These are phyloP conservation scores for Daedaleopsis sinensis DNA, from an alignment of 768 basidiomycete genomes.

Conservation along the genomic window DNA sequence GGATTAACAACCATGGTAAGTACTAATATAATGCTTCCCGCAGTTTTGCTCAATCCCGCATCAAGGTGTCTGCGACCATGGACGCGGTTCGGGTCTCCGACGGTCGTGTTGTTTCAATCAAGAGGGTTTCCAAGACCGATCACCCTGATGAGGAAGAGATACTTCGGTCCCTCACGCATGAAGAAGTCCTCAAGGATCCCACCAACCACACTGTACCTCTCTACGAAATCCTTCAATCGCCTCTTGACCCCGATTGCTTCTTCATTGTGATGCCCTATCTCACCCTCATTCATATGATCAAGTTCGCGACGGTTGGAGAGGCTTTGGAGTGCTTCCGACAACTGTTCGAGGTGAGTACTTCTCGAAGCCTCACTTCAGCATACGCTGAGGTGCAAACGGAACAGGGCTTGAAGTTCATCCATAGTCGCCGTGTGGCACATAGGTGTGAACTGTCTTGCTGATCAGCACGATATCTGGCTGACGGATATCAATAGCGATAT, in stretches of 20 bases:
- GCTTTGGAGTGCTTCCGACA: conserved; percentile 37
- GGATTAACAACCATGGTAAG: not conserved
- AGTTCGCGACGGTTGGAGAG: conserved; percentile 39
- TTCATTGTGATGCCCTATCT: conserved; percentile 35
- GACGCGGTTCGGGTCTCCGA: no score
- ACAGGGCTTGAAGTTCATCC: conserved; percentile 41
- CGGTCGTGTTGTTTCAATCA: no score
- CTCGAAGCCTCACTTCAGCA: not conserved
- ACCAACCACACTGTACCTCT: conserved; percentile 30
- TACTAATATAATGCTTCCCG: not conserved
- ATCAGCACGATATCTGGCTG: no score
- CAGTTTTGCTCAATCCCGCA: not conserved
- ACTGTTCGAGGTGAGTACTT: no score
- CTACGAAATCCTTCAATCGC: conserved; percentile 23
- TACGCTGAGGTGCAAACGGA: not conserved
- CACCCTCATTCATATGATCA: conserved; percentile 31
- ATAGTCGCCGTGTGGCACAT: conserved; percentile 39
- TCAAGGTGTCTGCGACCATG: not conserved
- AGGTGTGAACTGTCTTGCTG: no score
- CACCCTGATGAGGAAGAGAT: no score
- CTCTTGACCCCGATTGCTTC: conserved; percentile 3
- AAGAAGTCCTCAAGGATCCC: conserved; percentile 3
- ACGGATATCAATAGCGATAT: no score
- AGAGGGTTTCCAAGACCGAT: no score
- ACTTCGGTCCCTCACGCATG: conserved; percentile 6